Evolutionary conservation across 345 rosid genomes (phyloP), one percentile per base, ranked within the genome.

Genomic region (Camelina sativa): DNA sequence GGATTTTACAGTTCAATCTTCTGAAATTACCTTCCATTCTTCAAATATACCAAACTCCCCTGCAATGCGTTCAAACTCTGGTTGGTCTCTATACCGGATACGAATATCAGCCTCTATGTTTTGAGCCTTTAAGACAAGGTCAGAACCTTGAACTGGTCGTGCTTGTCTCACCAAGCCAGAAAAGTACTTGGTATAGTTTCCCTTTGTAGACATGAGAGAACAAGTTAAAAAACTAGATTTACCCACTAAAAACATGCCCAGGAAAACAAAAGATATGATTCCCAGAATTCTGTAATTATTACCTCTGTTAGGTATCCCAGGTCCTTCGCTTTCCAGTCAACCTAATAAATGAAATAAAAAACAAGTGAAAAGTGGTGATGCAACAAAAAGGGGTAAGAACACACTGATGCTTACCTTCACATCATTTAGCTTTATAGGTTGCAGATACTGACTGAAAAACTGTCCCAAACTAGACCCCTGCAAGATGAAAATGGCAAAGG

Each of bases 391-490:
- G 69, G 41, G 62, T 19, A 56, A 20, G 65, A 58, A 44, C 32
- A 50, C 72, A 70, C 55, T 20, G 17, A 35, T 6, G 56, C 69
- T 74, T 82, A 92, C 99, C 88, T 82, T 81, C 68, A 88, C 88
- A 75, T 89, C 91, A 79, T 96, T 96, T 82, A 96, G 81, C 82
- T 91, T 96, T 67, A 96, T 96, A 51, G 99, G 98, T 69, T 82
- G 87, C 62, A 96, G 96, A 80, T 92, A 96, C 58, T 89, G 87
- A 66, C 77, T 82, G 86, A 84, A 96, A 80, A 92, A 96, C 82
- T 89, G 97, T 64, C 98, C 99, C 85, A 96, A 57, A 77, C 98
- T 96, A 77, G 98, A 92, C 76, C 98, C 99, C 99, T 96, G 86
- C 66, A 69, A 58, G 32, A 43, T 7, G 23, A 22, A 77, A 41